Base-by-base conservation (phyloP, 352 stramenopile genomes). In the Pythium monospermum region DNA sequence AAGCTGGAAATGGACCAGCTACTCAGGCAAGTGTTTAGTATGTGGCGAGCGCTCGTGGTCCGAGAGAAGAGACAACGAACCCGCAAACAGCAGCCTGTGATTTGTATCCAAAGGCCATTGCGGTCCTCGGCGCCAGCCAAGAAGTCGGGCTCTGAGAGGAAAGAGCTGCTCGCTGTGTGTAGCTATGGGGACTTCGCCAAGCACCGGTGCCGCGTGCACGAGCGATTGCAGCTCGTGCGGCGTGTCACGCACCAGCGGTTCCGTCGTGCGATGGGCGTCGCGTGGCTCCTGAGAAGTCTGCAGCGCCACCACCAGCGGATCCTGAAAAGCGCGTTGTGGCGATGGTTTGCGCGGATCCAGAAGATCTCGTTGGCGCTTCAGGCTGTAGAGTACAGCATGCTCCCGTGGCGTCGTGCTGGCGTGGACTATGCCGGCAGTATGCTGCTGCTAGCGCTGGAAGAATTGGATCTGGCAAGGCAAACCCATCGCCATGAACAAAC, bases 331-430 rank as follows among this genome's bases (percentile, higher is more conserved):
- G 54, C 74, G 16, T 30, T 83, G 11, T 85, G 74, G 71, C 37
- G 38, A n/a, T 85, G 74, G 74, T 71, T 83, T 36, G 49, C 58
- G 3, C 47, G 35, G 18, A 46, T 64, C 3, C 71, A 78, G 23
- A 16, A 28, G 31, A 56, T 58, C 19, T 73, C 68, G 6, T 44
- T 30, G 0, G 39, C 57, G 6, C 45, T 81, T 6, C 22, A 33
- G 10, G 59, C 56, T 13, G 53, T 75, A 31, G 19, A 53, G 26
- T 73, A 67, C 40, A 22, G n/a, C 3, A 38, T 46, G 28, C 23
- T 71, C 10, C 61, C 61, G 5, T 69, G 64, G 61, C 40, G 52
- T 4, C 37, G 33, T 12, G 22, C 25, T 3, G 36, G 37, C 27
- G 55, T 53, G 13, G 38, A 58, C 22, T 45, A 57, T 23, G 32